These are phyloP conservation scores for Creolimax fragrantissima DNA, from an alignment of 78 protist genomes.

Conservation along the genomic window DNA sequence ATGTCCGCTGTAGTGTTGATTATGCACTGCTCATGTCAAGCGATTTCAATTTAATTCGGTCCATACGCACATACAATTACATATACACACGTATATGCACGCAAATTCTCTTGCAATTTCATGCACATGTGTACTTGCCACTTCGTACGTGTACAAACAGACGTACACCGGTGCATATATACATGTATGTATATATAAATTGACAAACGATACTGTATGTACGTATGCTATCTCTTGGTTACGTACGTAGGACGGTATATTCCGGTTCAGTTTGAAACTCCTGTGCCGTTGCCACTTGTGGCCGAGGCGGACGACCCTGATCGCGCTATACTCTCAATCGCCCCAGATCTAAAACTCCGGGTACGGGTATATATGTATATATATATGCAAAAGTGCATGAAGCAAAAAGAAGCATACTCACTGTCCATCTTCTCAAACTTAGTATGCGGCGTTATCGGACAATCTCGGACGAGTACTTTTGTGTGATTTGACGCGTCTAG, in stretches of 20 bases:
- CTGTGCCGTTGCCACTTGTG: neutral
- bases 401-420: neutral
- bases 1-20: no score
- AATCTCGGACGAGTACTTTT: constrained; percentile 50
- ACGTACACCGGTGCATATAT: neutral
- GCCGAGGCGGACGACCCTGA: neutral
- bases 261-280: neutral
- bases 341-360: neutral
- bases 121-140: neutral
- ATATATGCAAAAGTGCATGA: neutral
- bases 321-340: neutral
- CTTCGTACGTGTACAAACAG: neutral
- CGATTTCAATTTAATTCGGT: no score
- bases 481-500: constrained; percentile 31
- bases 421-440: neutral
- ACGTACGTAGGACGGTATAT: neutral
- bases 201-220: neutral
- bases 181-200: neutral
- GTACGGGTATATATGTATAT: neutral
- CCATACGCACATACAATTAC: neutral
- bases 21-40: no score
- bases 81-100: neutral
- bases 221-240: neutral
- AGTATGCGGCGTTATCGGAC: constrained; percentile 29
- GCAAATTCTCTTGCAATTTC: neutral